Base-by-base conservation (phyloP, 1,284 basidiomycete genomes). In the Singerocomus inundabilis region DNA sequence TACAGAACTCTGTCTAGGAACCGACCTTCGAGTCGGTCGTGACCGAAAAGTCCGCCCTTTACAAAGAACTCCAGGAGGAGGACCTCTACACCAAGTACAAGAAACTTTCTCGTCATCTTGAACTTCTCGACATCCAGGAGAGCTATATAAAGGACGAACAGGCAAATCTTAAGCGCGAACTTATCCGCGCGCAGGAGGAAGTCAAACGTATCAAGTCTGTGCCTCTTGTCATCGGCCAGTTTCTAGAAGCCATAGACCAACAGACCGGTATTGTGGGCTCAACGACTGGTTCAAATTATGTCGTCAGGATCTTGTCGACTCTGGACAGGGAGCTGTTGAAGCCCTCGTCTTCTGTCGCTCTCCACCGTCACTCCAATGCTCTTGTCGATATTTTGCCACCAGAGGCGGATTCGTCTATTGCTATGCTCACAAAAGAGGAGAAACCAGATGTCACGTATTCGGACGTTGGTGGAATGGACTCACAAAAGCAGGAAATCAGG, bases 141-240 rank as follows among this genome's bases (percentile, higher is more conserved):
- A 91, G 91, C 70, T 99, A 99, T 69, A 98, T 99, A 72, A 98
- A 99, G 67, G 97, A 99, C 62, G 97, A 99, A 71, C 96, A 98
- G 66, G 90, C 92, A 25, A 99, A 98, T 69, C 81, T 99, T 52
- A 97, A 98, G 70, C 87, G 96, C 51, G 97, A 99, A 73, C 87
- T 99, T 51, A 90, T 99, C 57, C 90, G 97, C 53, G 97, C 97
- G 1, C 96, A 99, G 66, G 97, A 99, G 71, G 97, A 99, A 75
- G 97, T 99, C 62, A 98, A 98, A 75, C 89, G 97, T 49, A 99
- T 99, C 67, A 95, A 99, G 74, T 93, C 92, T 43, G 97, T 99
- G 4, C 97, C 97, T 0, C 85, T 99, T n/a, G 97, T 99, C 63
- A 99, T 99, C 62, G 97, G 97, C 45, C 97, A 99, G 70, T 99